Conservation (phyloP, 345 rosid genomes). For the Salix koriyanagi region DNA sequence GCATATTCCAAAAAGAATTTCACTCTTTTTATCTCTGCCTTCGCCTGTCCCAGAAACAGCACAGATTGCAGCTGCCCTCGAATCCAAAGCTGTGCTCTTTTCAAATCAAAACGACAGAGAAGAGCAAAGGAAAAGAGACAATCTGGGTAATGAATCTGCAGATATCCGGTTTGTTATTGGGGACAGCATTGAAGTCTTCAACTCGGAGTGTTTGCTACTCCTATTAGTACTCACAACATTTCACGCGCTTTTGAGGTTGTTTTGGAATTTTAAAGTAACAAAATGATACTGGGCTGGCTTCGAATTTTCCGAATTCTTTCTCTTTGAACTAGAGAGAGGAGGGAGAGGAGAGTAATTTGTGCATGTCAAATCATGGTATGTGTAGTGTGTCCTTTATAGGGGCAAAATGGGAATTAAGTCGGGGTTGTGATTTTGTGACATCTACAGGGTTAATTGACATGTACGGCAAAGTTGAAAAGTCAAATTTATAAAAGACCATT, state of each 20-base stretch:
- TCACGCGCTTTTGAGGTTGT: neutral
- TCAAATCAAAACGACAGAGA: neutral
- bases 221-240: neutral
- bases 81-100: neutral
- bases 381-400: neutral
- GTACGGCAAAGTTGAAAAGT: neutral
- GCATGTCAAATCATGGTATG: neutral
- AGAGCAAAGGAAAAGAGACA: neutral
- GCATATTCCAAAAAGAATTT: neutral
- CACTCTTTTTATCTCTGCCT: too few relatives aligned
- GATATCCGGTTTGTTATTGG: conserved; percentile 9
- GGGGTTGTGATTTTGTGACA: neutral
- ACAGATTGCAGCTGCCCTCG: neutral
- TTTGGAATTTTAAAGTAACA: too few relatives aligned
- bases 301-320: neutral
- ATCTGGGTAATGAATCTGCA: conserved; percentile 6
- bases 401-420: neutral
- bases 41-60: neutral
- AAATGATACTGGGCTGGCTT: neutral
- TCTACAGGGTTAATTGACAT: neutral
- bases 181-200: conserved; percentile 2
- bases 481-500: neutral
- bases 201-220: neutral
- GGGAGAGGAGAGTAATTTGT: neutral
- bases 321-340: neutral